These are phyloP conservation scores for Trichomonas tenax DNA, from an alignment of 208 protist species.

Conservation along the genomic window DNA sequence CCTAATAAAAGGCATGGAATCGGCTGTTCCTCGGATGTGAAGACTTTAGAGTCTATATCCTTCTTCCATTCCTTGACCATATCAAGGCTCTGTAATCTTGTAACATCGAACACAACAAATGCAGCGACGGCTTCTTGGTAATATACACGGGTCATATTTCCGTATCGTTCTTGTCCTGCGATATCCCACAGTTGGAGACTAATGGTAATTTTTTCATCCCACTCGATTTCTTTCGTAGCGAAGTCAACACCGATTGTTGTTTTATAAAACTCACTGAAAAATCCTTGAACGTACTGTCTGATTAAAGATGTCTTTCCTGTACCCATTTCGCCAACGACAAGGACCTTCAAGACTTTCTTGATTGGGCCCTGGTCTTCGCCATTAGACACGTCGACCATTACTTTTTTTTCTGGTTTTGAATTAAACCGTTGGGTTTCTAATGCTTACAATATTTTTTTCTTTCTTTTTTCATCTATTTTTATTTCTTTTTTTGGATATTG, in stretches of 20 bases:
- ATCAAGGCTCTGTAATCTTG: neutral
- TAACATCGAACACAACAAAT: constrained; percentile 25
- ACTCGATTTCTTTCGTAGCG: neutral
- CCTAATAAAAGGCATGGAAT: constrained; percentile 23
- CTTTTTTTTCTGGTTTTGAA: neutral
- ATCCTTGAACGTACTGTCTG: neutral
- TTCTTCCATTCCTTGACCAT: constrained; percentile 23
- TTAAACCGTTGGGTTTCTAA: neutral
- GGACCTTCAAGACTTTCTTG: neutral
- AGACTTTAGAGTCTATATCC: constrained; percentile 28
- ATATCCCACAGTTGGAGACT: constrained; percentile 21
- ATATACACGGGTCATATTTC: neutral
- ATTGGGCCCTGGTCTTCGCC: neutral
- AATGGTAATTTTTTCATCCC: neutral
- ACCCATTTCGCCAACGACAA: constrained; percentile 8
- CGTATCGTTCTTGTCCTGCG: constrained; percentile 8
- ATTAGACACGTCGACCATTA: neutral
- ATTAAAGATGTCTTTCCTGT: constrained; percentile 22
- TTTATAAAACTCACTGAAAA: constrained; percentile 19
- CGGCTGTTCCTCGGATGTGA: neutral
- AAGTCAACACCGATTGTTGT: constrained; percentile 21
- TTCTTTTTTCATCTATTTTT: no score
- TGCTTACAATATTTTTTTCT: no score
- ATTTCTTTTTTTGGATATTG: no score
- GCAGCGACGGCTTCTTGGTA: constrained; percentile 21